A percentile compares a stretch with the other conserved stretches of the same genome.
Conservation (phyloP, 257 asterid species). For the Nicotiana paniculata region DNA sequence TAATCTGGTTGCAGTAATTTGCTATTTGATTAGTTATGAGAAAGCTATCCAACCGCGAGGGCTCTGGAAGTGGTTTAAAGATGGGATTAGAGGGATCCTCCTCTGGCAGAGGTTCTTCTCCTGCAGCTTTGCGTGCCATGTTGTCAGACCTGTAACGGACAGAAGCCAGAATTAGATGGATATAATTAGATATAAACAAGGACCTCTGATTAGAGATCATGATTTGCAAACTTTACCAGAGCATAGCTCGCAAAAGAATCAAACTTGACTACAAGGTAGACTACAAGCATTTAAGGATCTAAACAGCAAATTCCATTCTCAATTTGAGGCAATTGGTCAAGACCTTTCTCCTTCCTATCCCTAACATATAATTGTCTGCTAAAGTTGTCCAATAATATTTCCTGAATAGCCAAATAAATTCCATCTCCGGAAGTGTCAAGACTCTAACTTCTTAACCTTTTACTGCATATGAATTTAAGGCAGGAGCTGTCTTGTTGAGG, state of each 20-base stretch:
- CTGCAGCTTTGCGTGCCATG: slow-evolving; percentile 65
- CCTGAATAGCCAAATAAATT: neutral
- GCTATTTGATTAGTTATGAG: slow-evolving; percentile 83
- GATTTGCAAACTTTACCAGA: neutral
- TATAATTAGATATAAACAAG: neutral
- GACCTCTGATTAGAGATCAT: neutral
- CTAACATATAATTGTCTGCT: neutral
- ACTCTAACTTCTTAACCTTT: neutral
- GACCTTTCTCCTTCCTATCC: neutral
- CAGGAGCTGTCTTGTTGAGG: neutral
- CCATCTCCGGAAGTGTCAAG: neutral
- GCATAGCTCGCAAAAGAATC: neutral
- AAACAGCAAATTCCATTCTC: neutral
- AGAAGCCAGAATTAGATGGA: slow-evolving; percentile 1
- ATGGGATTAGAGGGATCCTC: slow-evolving; percentile 88
- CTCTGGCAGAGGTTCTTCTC: slow-evolving; percentile 94
- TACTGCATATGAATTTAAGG: neutral
- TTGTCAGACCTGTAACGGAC: slow-evolving; percentile 61
- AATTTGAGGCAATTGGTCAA: neutral
- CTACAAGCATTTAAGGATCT: neutral
- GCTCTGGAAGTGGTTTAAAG: slow-evolving; percentile 92
- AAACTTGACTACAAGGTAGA: neutral
- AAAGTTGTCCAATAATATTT: neutral
- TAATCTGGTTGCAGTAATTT: slow-evolving; percentile 93
- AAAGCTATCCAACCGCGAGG: slow-evolving; percentile 90